Conservation (phyloP, 768 basidiomycete species). For the Trametes sanguinea region DNA sequence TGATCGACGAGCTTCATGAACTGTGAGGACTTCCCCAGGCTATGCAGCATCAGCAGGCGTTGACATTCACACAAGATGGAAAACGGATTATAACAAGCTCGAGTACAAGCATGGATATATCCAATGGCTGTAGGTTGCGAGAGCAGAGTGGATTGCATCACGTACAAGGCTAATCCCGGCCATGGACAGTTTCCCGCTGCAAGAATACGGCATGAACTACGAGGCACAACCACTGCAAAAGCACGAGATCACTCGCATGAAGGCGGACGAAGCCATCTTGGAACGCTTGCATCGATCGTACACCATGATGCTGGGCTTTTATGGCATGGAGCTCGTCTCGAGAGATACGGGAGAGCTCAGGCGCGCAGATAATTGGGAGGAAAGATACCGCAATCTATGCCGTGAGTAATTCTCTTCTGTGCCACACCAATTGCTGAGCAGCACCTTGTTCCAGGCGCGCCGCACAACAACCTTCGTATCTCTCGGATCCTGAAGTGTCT, state of each 20-base stretch:
- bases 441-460: conserved; percentile 34
- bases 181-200: conserved; percentile 64
- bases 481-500: conserved; percentile 77
- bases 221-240: conserved; percentile 64
- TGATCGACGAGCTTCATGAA: conserved; percentile 64
- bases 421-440: no score
- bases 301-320: conserved; percentile 77
- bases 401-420: conserved; percentile 44
- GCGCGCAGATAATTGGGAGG: conserved; percentile 51
- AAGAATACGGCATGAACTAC: conserved; percentile 72
- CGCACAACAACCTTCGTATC: conserved; percentile 78
- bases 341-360: conserved; percentile 59
- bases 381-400: conserved; percentile 64
- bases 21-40: conserved; percentile 39
- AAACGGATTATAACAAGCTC: conserved; percentile 59
- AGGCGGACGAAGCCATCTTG: conserved; percentile 47
- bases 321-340: conserved; percentile 68
- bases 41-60: no score
- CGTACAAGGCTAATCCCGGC: no score
- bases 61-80: conserved; percentile 49
- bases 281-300: conserved; percentile 61
- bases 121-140: conserved; percentile 69
- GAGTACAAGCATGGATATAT: conserved; percentile 75
- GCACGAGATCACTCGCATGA: conserved; percentile 65
- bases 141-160: neutral